Percentiles rank a stretch among this genome's conserved stretches.
Conservation (phyloP, 2,329 filamentous ascomycete genomes). For the Cladosporium oxysporum region DNA sequence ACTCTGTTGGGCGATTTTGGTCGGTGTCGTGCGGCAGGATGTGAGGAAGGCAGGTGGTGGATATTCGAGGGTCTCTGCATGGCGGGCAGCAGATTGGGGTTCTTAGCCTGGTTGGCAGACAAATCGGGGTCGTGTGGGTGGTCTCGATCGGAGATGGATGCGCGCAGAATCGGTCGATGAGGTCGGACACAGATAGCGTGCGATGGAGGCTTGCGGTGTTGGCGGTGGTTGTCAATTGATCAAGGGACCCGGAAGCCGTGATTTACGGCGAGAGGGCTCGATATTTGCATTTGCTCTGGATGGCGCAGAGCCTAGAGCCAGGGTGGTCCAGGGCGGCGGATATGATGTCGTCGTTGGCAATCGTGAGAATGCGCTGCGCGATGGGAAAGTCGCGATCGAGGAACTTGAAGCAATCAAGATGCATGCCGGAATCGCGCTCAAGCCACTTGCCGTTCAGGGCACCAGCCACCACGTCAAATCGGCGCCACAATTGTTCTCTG, state of each 20-base stretch:
- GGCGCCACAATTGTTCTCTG: slow-evolving; percentile 1
- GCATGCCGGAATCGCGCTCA: slow-evolving; percentile 15
- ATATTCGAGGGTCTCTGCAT: slow-evolving; percentile 26
- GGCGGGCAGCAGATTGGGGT: background rate
- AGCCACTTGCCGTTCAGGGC: slow-evolving; percentile 10
- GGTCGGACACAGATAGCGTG: background rate
- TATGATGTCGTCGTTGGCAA: slow-evolving; percentile 8
- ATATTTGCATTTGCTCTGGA: slow-evolving; percentile 14
- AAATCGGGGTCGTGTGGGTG: background rate
- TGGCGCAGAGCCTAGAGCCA: background rate
- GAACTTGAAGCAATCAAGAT: background rate
- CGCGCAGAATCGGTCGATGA: slow-evolving; percentile 17
- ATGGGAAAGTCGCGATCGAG: slow-evolving; percentile 17
- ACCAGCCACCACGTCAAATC: background rate
- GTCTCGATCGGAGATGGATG: slow-evolving; percentile 16
- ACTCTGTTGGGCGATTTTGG: slow-evolving; percentile 45
- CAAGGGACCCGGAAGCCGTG: slow-evolving; percentile 16
- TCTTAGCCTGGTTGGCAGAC: slow-evolving; percentile 1
- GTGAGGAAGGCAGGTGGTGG: slow-evolving; percentile 37
- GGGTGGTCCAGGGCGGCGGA: slow-evolving; percentile 7
- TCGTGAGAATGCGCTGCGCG: slow-evolving; percentile 6
- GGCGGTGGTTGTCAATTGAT: background rate
- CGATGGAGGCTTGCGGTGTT: background rate
- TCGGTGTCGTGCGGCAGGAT: slow-evolving; percentile 42
- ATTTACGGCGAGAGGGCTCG: background rate